These are phyloP conservation scores for Cercospora nicotianae DNA, from an alignment of 2,329 filamentous ascomycete genomes.

Conservation along the genomic window DNA sequence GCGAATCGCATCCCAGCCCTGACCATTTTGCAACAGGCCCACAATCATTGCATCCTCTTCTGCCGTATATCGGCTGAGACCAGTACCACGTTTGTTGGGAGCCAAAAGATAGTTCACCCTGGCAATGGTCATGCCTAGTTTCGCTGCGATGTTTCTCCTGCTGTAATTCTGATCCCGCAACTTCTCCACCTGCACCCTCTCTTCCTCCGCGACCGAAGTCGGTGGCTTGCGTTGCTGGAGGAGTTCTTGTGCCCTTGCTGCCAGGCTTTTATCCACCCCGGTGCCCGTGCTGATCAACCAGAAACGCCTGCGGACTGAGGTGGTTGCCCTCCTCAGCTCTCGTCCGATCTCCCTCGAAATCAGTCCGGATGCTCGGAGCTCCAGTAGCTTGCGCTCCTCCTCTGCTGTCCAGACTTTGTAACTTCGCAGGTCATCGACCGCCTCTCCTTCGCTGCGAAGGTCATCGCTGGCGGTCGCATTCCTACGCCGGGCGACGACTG, in stretches of 20 bases:
- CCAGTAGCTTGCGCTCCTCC: conserved; percentile 1
- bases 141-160: background rate
- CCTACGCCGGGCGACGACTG: background rate
- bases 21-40: background rate
- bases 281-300: background rate
- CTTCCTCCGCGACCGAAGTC: background rate
- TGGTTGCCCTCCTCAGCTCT: background rate
- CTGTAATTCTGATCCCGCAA: background rate
- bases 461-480: background rate
- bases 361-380: background rate
- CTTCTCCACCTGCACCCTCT: background rate
- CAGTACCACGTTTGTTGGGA: background rate
- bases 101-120: background rate
- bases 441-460: background rate
- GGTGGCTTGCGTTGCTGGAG: background rate
- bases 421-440: background rate
- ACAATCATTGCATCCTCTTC: background rate
- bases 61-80: background rate
- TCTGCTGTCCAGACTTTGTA: background rate
- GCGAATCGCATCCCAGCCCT: background rate
- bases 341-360: background rate
- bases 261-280: background rate
- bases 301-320: background rate
- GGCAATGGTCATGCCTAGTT: background rate
- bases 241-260: background rate